A percentile compares a stretch with the other conserved stretches of the same genome.
Evolutionary conservation across 2,329 filamentous ascomycete genomes (phyloP).

Genomic region (Daldinia sp.): DNA sequence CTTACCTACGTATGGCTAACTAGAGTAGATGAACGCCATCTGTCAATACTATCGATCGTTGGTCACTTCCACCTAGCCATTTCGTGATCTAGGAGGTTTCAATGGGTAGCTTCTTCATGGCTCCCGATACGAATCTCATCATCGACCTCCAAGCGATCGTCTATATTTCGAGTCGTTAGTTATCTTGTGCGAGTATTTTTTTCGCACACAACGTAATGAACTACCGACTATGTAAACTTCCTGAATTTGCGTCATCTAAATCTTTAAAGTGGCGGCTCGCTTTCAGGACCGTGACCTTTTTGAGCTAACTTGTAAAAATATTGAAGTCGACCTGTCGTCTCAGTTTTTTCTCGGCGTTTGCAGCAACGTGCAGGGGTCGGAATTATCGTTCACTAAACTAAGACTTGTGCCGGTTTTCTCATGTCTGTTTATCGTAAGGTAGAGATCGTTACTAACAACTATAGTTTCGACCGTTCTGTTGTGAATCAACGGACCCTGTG

Average conservation of each 20-base stretch:
- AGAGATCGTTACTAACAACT: neutral
- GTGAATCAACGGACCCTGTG: conserved; percentile 8
- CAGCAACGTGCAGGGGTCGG: neutral
- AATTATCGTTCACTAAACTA: conserved; percentile 2
- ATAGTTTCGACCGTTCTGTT: conserved; percentile 16
- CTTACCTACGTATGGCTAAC: neutral
- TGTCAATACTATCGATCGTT: conserved; percentile 21
- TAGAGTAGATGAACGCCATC: neutral
- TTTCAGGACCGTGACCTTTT: conserved; percentile 4
- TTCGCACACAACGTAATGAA: conserved; percentile 1
- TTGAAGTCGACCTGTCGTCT: conserved; percentile 7
- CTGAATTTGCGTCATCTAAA: conserved; percentile 8
- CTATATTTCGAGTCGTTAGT: neutral
- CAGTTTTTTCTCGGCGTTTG: conserved; percentile 17
- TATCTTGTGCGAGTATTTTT: conserved; percentile 1
- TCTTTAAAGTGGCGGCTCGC: conserved; percentile 10
- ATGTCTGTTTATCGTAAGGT: no score
- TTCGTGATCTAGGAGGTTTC: neutral
- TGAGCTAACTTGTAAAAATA: conserved; percentile 12
- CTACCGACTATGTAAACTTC: no score
- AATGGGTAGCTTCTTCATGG: neutral
- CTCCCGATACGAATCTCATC: neutral
- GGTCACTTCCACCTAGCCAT: conserved; percentile 4
- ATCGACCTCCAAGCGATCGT: neutral
- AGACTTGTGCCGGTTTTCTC: conserved; percentile 8